A percentile compares a stretch with the other conserved stretches of the same genome.
These are phyloP conservation scores for Funneliformis geosporum DNA, from an alignment of 192 early-diverging fungal genomes.

Conservation along the genomic window DNA sequence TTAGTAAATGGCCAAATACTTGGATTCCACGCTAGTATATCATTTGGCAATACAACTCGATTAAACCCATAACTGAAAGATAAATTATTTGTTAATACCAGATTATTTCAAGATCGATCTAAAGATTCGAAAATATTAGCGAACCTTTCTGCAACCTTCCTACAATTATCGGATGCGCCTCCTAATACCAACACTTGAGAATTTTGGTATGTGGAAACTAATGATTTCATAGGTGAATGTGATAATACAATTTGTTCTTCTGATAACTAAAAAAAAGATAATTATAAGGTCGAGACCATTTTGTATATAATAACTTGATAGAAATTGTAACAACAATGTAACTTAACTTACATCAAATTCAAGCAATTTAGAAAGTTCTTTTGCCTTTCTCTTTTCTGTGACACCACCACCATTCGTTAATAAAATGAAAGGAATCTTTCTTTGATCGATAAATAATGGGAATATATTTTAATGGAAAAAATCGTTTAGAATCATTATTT, in stretches of 20 bases:
- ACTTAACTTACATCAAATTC: constrained; percentile 46
- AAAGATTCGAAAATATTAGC: constrained; percentile 39
- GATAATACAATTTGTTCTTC: constrained; percentile 70
- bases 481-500: not conserved
- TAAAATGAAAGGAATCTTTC: constrained; percentile 73
- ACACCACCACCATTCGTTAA: constrained; percentile 91
- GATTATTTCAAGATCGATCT: not conserved
- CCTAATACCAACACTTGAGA: constrained; percentile 76
- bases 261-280: constrained; percentile 43
- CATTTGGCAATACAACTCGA: constrained; percentile 65
- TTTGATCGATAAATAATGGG: constrained; percentile 24
- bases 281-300: no score
- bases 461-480: not conserved
- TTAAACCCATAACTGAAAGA: constrained; percentile 65
- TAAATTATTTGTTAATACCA: not conserved
- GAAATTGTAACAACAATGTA: not conserved
- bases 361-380: constrained; percentile 60
- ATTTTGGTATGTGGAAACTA: constrained; percentile 62
- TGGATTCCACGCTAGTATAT: constrained; percentile 65
- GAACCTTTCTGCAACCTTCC: constrained; percentile 64
- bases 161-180: constrained; percentile 57
- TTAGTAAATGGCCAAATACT: constrained; percentile 68
- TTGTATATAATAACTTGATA: not conserved
- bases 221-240: constrained; percentile 82
- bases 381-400: constrained; percentile 70